These are phyloP conservation scores for Madurella mycetomatis DNA, from an alignment of 2,329 filamentous ascomycete species.

Conservation along the genomic window DNA sequence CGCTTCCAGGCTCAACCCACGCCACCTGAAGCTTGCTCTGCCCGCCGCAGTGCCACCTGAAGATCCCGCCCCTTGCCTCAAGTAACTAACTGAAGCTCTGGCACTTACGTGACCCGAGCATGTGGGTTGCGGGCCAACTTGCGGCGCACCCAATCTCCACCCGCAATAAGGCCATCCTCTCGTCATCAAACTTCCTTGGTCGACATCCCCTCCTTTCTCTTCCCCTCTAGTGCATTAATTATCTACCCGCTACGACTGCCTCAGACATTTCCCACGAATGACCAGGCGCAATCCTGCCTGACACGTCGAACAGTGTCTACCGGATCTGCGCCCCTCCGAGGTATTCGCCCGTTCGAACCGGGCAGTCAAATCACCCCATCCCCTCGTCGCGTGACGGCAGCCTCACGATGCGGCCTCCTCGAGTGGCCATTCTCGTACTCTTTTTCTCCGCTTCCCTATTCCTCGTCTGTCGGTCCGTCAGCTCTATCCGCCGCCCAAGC, in stretches of 20 bases:
- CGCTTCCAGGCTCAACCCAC: no score
- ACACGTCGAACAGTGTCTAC: slow-evolving; percentile 14
- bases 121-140: neutral
- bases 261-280: slow-evolving; percentile 11
- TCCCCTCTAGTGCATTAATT: neutral
- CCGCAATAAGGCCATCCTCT: neutral
- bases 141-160: slow-evolving; percentile 5
- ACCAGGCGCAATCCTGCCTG: slow-evolving; percentile 12
- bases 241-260: neutral
- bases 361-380: neutral
- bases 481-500: slow-evolving; percentile 34
- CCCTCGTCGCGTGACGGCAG: slow-evolving; percentile 1
- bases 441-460: slow-evolving; percentile 52
- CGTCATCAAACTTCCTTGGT: slow-evolving; percentile 2
- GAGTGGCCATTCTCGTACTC: slow-evolving; percentile 50
- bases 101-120: neutral
- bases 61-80: no score
- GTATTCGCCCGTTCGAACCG: neutral
- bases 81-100: no score
- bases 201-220: neutral
- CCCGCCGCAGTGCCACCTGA: no score
- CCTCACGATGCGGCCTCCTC: slow-evolving; percentile 49
- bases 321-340: neutral
- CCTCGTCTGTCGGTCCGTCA: slow-evolving; percentile 50
- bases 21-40: no score